Evolutionary conservation across 345 rosid genomes (phyloP), one percentile per base, ranked within the genome.

Genomic region (Dipteronia sinensis): DNA sequence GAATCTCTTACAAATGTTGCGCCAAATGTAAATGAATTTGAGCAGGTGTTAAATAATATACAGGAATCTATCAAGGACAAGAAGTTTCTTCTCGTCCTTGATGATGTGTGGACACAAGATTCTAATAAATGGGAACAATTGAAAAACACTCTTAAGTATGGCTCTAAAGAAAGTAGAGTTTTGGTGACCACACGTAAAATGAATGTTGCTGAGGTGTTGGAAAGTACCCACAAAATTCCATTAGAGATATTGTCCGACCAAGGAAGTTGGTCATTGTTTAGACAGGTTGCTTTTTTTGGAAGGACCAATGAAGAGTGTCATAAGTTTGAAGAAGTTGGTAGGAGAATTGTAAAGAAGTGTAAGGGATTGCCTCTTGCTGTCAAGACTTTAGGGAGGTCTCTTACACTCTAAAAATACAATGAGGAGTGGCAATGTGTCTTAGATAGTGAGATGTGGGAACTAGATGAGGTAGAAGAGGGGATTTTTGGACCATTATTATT

Each of bases 141-240:
- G 19, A 69, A 2, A 23, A 2, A 10, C 17, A 8, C 29, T 9
- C 71, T 67, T 7, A 20, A 40, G 17, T 3, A 15, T 67, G 71
- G 53, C 4, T 42, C 53, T 3, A 15, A 3, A 42, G 19, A 11
- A 42, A 67, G 71, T 67, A 67, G 53, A 42, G 15, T 69, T 69
- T 46, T 23, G 7, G n/a, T 69, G 59, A 69, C 72, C 20, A 46
- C 72, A 12, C 72, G 59, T 47, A 69, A 69, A 13, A 31, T 22
- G n/a, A 46, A 11, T 12, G 72, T 69, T 20, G 72, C 58, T 0
- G 47, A 22, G 1, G 6, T 16, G 3, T 13, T 69, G 11, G 13
- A 40, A 25, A 47, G 40, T 12, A 47, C 73, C 12, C 34, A 31
- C 34, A 31, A 31, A 7, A 47, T 13, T 47, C n/a, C 0, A 20